These are phyloP conservation scores for Albugo laibachii DNA, from an alignment of 352 stramenopile species.

Conservation along the genomic window DNA sequence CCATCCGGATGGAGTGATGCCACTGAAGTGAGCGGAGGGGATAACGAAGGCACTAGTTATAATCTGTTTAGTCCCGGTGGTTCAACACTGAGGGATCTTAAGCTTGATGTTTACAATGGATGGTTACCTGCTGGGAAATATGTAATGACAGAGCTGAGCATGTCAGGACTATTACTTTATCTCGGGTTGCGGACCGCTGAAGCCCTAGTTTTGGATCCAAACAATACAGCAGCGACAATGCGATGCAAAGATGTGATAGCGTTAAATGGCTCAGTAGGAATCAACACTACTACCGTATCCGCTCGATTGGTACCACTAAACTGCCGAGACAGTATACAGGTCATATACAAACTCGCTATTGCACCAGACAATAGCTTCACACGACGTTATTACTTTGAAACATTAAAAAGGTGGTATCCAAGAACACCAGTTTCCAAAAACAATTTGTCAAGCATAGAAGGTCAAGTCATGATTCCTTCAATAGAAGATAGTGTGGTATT, in stretches of 20 bases:
- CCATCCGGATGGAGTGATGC: slow-evolving; percentile 30
- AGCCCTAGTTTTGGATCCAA: slow-evolving; percentile 9
- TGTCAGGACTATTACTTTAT: slow-evolving; percentile 29
- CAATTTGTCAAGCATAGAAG: background rate
- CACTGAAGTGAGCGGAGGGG: background rate
- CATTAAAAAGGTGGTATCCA: slow-evolving; percentile 31
- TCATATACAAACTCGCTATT: slow-evolving; percentile 26
- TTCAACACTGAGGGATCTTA: slow-evolving; percentile 1
- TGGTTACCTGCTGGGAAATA: slow-evolving; percentile 13
- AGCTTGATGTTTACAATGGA: slow-evolving; percentile 10
- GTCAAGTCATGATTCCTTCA: slow-evolving; percentile 17
- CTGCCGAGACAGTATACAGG: slow-evolving; percentile 13
- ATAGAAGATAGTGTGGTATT: slow-evolving; percentile 43
- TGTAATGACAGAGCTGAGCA: slow-evolving; percentile 21
- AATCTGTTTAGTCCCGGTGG: slow-evolving; percentile 9
- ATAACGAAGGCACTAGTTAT: slow-evolving; percentile 9
- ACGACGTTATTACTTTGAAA: slow-evolving; percentile 37
- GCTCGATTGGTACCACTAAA: slow-evolving; percentile 13
- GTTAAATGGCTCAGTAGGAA: slow-evolving; percentile 15
- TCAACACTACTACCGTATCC: slow-evolving; percentile 11
- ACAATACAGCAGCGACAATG: background rate
- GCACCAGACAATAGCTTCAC: slow-evolving; percentile 32
- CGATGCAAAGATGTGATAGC: slow-evolving; percentile 11
- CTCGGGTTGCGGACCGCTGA: slow-evolving; percentile 13
- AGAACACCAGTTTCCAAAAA: slow-evolving; percentile 11